Evolutionary conservation across 148 eudicot genomes (phyloP).

Genomic region (Rhododendron henanense): DNA sequence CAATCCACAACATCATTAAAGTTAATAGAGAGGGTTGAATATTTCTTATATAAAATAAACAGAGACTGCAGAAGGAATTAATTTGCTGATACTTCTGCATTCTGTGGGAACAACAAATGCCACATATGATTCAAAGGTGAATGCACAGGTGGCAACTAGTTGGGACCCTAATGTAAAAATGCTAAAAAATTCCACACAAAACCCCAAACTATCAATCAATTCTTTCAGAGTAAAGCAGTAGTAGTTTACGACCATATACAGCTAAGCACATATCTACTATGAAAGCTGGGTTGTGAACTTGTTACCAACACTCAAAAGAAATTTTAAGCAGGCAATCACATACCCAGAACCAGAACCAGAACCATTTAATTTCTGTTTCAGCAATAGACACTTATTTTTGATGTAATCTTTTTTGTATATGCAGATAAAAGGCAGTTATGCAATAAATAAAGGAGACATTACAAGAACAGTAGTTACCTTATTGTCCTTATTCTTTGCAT

Average conservation of each 20-base stretch:
- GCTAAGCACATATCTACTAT: background rate
- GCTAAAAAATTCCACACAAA: background rate
- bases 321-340: background rate
- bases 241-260: background rate
- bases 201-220: background rate
- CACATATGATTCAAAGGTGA: background rate
- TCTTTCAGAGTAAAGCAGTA: background rate
- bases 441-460: background rate
- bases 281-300: background rate
- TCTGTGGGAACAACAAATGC: background rate
- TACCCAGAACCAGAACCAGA: background rate
- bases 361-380: background rate
- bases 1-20: background rate
- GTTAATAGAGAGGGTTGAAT: background rate
- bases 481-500: background rate
- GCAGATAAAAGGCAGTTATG: background rate
- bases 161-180: background rate
- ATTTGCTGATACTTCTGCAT: background rate
- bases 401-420: background rate
- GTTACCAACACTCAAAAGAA: background rate
- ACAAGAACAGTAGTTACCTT: background rate
- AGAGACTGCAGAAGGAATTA: background rate
- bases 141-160: background rate
- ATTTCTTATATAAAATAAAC: background rate
- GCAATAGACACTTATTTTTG: background rate